Evolutionary conservation across 768 basidiomycete genomes (phyloP).

Genomic region (Udeniomyces megalosporus): DNA sequence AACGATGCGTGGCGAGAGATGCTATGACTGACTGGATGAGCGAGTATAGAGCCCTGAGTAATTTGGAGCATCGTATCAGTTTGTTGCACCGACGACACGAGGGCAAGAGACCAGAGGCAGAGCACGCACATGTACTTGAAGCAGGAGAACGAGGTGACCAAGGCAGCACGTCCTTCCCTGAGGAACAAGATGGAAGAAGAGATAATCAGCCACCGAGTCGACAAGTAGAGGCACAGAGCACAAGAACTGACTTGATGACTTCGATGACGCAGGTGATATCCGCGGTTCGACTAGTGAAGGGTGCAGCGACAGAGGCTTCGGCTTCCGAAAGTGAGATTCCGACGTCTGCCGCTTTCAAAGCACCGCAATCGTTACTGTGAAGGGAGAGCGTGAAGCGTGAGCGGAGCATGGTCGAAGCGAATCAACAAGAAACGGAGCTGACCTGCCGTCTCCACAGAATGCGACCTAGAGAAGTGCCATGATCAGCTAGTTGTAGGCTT

Average conservation of each 20-base stretch:
- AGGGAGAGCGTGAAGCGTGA: too few species aligned
- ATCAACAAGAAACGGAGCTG: too few species aligned
- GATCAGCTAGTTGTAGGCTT: too few species aligned
- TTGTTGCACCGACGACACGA: neutral
- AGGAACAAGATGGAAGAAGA: neutral
- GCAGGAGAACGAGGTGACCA: constrained; percentile 96
- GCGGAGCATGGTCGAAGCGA: too few species aligned
- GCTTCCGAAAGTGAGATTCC: constrained; percentile 93
- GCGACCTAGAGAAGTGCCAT: too few species aligned
- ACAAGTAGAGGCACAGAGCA: neutral
- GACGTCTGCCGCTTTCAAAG: constrained; percentile 94
- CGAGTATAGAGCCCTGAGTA: constrained; percentile 80
- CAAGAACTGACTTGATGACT: constrained; percentile 51
- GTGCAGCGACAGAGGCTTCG: constrained; percentile 94
- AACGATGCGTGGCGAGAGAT: too few species aligned
- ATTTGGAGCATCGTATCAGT: neutral
- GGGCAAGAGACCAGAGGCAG: neutral
- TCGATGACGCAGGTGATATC: constrained; percentile 94
- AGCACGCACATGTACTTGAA: constrained; percentile 93
- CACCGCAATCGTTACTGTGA: constrained; percentile 97
- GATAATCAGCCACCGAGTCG: neutral
- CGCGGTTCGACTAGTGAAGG: constrained; percentile 82
- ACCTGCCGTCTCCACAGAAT: constrained; percentile 83
- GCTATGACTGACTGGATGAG: constrained; percentile 49
- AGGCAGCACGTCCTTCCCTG: constrained; percentile 73